These are phyloP conservation scores for Cyberlindnera americana DNA, from an alignment of 805 yeast species.

Conservation along the genomic window DNA sequence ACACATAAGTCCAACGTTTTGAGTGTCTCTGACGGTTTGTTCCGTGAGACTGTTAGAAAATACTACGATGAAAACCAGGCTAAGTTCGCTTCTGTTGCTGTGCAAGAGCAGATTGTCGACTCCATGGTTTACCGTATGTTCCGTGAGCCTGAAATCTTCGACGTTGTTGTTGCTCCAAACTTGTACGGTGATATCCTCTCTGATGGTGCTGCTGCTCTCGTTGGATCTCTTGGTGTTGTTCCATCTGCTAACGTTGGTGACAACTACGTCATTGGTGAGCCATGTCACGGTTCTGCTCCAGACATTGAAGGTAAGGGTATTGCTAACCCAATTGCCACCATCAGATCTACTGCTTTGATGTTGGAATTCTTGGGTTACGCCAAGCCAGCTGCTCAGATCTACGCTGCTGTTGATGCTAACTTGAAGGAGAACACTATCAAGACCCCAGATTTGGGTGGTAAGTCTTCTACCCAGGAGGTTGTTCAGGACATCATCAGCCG, in stretches of 20 bases:
- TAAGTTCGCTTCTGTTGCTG: constrained; percentile 54
- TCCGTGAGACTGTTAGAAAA: constrained; percentile 73
- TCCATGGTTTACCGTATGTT: constrained; percentile 99
- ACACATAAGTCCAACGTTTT: constrained; percentile 96
- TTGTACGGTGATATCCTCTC: constrained; percentile 95
- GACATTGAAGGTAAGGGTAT: constrained; percentile 95
- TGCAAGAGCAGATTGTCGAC: constrained; percentile 96
- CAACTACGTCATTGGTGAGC: constrained; percentile 95
- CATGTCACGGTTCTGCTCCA: constrained; percentile 99
- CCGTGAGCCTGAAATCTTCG: constrained; percentile 96
- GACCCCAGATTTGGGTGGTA: constrained; percentile 97
- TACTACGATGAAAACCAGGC: constrained; percentile 49
- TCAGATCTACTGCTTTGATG: constrained; percentile 96
- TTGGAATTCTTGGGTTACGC: constrained; percentile 68
- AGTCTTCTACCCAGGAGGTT: constrained; percentile 81
- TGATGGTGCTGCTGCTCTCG: constrained; percentile 98
- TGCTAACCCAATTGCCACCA: constrained; percentile 96
- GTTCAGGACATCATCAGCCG: constrained; percentile 66
- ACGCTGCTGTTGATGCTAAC: constrained; percentile 93
- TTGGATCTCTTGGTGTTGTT: constrained; percentile 96
- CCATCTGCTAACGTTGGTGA: constrained; percentile 99
- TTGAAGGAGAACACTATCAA: constrained; percentile 67
- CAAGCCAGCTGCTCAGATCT: constrained; percentile 84
- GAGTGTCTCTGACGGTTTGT: constrained; percentile 89
- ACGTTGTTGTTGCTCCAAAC: constrained; percentile 98